These are phyloP conservation scores for Nannochloropsis granulata DNA, from an alignment of 108 stramenopile species.

Conservation along the genomic window DNA sequence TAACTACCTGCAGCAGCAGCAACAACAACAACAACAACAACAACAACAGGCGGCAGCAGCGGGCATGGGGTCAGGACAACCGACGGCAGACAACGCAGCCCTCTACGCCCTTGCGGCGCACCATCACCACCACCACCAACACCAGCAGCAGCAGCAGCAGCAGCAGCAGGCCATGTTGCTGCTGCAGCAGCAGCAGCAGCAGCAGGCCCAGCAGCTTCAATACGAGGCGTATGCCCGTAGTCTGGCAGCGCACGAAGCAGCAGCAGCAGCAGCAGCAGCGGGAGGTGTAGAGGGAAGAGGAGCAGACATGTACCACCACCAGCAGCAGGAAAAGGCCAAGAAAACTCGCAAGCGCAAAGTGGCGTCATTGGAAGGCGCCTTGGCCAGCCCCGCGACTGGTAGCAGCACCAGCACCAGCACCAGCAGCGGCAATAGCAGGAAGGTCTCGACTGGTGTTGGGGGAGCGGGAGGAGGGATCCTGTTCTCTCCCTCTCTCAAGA, in stretches of 20 bases:
- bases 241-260: background rate
- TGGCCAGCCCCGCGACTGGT: too few relatives aligned
- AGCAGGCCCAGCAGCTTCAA: background rate
- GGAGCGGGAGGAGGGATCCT: background rate
- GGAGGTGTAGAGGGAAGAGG: background rate
- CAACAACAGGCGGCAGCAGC: background rate
- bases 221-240: too few relatives aligned
- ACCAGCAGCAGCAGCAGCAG: background rate
- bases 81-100: background rate
- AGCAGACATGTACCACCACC: background rate
- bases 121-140: background rate
- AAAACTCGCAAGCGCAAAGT: too few relatives aligned
- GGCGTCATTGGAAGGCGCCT: too few relatives aligned
- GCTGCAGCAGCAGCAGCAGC: background rate
- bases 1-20: background rate
- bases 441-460: background rate
- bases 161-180: background rate
- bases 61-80: background rate
- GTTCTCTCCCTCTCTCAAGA: background rate
- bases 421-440: background rate
- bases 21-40: background rate
- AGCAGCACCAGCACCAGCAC: background rate
- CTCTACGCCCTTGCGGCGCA: background rate
- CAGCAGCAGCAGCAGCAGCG: background rate
- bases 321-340: background rate